Conservation (phyloP, 2,329 filamentous ascomycete species). For the Microcyclospora pomicola region DNA sequence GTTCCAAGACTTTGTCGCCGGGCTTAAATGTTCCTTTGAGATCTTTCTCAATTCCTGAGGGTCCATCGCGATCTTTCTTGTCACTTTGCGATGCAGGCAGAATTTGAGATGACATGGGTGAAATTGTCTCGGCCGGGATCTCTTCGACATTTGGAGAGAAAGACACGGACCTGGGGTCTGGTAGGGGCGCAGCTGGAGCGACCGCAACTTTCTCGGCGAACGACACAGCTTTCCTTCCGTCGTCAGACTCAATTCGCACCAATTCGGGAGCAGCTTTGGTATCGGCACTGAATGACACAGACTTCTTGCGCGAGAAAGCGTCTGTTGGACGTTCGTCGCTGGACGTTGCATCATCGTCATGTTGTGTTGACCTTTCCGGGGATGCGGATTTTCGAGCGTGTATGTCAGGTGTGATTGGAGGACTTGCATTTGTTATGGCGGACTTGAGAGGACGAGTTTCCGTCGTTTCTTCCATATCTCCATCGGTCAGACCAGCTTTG, state of each 20-base stretch:
- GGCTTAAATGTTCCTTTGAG: slow-evolving; percentile 20
- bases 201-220: slow-evolving; percentile 24
- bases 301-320: slow-evolving; percentile 31
- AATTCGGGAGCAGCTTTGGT: slow-evolving; percentile 36
- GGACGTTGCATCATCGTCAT: slow-evolving; percentile 7
- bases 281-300: slow-evolving; percentile 50
- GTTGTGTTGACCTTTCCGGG: slow-evolving; percentile 1
- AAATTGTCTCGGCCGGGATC: slow-evolving; percentile 11
- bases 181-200: slow-evolving; percentile 20
- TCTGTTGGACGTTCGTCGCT: not conserved
- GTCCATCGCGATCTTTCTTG: slow-evolving; percentile 5
- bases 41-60: slow-evolving; percentile 4
- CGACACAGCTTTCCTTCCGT: slow-evolving; percentile 21
- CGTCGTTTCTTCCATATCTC: slow-evolving; percentile 8
- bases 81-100: slow-evolving; percentile 4
- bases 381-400: not conserved
- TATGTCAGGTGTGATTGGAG: slow-evolving; percentile 1
- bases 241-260: slow-evolving; percentile 16
- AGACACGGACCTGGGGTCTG: slow-evolving; percentile 19
- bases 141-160: slow-evolving; percentile 21
- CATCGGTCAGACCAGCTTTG: slow-evolving; percentile 53
- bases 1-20: slow-evolving; percentile 29
- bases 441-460: slow-evolving; percentile 6
- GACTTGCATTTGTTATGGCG: slow-evolving; percentile 7
- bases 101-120: not conserved